Evolutionary conservation across 169 alveolate species (phyloP).

Genomic region (Sarcocystis neurona): DNA sequence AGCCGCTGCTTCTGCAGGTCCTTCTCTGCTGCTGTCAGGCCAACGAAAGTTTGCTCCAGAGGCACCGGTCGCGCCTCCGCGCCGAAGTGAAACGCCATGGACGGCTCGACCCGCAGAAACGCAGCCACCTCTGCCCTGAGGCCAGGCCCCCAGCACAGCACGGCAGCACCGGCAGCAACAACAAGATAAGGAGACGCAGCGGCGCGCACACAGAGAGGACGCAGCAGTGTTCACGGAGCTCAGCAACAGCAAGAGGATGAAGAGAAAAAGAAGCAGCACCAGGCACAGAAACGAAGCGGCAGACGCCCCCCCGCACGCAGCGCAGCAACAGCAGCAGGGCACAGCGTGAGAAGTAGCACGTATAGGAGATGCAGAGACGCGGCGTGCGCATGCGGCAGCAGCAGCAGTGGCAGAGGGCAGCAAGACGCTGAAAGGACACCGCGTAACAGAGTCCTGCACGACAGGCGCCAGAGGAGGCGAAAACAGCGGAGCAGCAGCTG

Average conservation of each 20-base stretch:
- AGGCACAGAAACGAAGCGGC: not conserved
- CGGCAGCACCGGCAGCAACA: no score
- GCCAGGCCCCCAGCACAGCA: no score
- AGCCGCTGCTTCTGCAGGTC: conserved; percentile 82
- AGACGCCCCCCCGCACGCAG: no score
- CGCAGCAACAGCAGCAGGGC: no score
- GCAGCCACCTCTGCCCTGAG: conserved; percentile 91
- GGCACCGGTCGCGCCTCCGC: conserved; percentile 95
- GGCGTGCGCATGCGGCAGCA: no score
- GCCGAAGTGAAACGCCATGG: conserved; percentile 69
- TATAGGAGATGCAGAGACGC: no score
- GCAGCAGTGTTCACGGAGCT: not conserved
- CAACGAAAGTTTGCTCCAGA: conserved; percentile 92
- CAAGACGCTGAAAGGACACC: no score
- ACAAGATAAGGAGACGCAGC: not conserved
- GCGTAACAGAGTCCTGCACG: no score
- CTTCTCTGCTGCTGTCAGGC: conserved; percentile 82
- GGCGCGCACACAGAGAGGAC: not conserved
- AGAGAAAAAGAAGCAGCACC: not conserved
- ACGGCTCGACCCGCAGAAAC: conserved; percentile 88
- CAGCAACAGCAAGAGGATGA: not conserved
- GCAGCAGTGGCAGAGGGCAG: no score
- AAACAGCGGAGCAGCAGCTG: no score
- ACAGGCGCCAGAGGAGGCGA: no score
- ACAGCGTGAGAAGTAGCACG: no score